Percentiles rank a stretch among this genome's conserved stretches.
phyloP scores from a whole-genome alignment of 1,139 yeast species.

The Spencermartinsiella ligniputridi region DNA sequence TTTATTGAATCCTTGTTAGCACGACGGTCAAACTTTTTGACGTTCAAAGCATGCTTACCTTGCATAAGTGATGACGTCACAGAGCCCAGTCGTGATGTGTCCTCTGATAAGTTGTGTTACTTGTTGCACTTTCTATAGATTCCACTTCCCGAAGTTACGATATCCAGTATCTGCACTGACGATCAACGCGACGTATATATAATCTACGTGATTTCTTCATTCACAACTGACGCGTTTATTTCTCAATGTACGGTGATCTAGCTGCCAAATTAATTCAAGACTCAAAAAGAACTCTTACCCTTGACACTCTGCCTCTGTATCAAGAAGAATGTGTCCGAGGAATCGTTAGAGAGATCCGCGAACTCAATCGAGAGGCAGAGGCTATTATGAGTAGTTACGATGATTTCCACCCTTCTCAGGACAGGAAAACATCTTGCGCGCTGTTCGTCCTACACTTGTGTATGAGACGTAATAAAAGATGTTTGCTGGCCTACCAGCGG shows the following conservation, averaged over 20 bases:
- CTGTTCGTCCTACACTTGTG: slow-evolving; percentile 76
- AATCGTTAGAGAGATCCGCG: slow-evolving; percentile 43
- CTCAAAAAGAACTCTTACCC: slow-evolving; percentile 69
- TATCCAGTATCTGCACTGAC: too few species aligned
- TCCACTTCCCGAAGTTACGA: too few species aligned
- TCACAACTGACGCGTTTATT: too few species aligned
- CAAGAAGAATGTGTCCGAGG: slow-evolving; percentile 72
- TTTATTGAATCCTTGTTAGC: slow-evolving; percentile 28
- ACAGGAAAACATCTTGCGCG: slow-evolving; percentile 49
- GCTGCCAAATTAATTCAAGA: slow-evolving; percentile 80
- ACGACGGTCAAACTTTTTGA: neutral
- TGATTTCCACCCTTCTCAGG: slow-evolving; percentile 36
- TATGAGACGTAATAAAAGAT: slow-evolving; percentile 83
- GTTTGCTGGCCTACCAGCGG: slow-evolving; percentile 77
- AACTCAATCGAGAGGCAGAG: slow-evolving; percentile 47
- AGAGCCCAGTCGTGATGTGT: too few species aligned
- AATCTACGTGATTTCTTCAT: too few species aligned
- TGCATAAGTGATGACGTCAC: too few species aligned
- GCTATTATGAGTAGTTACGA: slow-evolving; percentile 39
- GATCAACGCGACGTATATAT: too few species aligned
- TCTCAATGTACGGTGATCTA: slow-evolving; percentile 80
- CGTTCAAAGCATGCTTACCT: neutral
- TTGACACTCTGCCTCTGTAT: slow-evolving; percentile 67
- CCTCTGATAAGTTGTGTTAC: too few species aligned
- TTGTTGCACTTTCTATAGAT: too few species aligned